Conservation (phyloP, 1,284 basidiomycete species). For the Pascua guehoae region DNA sequence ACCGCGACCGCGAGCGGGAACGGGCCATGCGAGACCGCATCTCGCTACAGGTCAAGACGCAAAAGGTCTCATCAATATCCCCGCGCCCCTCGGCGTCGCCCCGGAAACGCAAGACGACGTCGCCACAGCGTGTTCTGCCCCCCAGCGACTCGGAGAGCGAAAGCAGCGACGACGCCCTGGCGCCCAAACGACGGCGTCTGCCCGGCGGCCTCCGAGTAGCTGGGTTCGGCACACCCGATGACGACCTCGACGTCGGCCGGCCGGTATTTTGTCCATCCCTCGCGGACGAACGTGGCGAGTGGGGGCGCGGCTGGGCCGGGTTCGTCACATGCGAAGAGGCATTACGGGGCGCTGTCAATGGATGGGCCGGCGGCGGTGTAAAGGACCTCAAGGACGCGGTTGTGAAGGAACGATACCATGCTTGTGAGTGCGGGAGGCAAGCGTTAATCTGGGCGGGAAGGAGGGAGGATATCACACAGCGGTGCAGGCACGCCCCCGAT, state of each 20-base stretch:
- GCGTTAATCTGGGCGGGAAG: too few relatives aligned
- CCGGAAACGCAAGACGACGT: background rate
- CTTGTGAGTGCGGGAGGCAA: slow-evolving; percentile 8
- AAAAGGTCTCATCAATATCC: background rate
- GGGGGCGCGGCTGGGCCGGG: slow-evolving; percentile 36
- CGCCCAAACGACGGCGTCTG: slow-evolving; percentile 15
- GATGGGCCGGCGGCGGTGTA: slow-evolving; percentile 28
- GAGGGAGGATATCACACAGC: too few relatives aligned
- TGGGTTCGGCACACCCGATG: slow-evolving; percentile 6
- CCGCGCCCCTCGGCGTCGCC: slow-evolving; percentile 5
- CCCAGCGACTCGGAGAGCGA: slow-evolving; percentile 16
- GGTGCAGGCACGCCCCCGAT: too few relatives aligned
- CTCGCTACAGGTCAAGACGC: background rate
- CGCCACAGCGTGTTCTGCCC: slow-evolving; percentile 18
- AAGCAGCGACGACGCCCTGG: slow-evolving; percentile 22
- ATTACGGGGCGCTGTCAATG: slow-evolving; percentile 23
- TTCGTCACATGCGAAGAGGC: slow-evolving; percentile 39
- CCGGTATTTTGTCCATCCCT: slow-evolving; percentile 30
- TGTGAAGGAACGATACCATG: slow-evolving; percentile 15
- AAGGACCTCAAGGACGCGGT: slow-evolving; percentile 13
- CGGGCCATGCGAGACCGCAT: background rate
- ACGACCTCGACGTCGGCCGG: slow-evolving; percentile 21
- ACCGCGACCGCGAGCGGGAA: background rate
- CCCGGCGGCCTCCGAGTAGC: slow-evolving; percentile 4
- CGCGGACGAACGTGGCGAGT: slow-evolving; percentile 38